These are phyloP conservation scores for Aquilaria yunnanensis DNA, from an alignment of 345 rosid genomes.

Conservation along the genomic window DNA sequence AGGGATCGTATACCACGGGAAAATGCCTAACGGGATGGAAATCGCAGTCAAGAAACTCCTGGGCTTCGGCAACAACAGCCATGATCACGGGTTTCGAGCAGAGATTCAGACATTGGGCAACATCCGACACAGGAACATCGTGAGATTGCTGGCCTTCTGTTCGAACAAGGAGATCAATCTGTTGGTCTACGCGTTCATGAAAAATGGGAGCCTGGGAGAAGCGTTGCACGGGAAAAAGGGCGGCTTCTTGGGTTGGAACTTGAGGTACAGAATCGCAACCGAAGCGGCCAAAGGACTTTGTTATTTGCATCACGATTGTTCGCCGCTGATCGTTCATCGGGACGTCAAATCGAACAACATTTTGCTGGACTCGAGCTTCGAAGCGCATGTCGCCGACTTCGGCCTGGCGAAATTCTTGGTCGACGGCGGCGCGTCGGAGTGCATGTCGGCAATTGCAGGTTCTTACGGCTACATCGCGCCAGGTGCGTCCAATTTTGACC, in stretches of 20 bases:
- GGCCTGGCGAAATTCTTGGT: constrained; percentile 65
- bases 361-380: constrained; percentile 50
- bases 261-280: constrained; percentile 52
- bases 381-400: constrained; percentile 73
- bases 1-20: constrained; percentile 57
- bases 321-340: constrained; percentile 56
- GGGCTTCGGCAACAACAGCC: constrained; percentile 35
- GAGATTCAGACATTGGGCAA: constrained; percentile 62
- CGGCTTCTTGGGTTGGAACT: constrained; percentile 43
- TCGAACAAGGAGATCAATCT: constrained; percentile 58
- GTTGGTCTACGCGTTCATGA: constrained; percentile 65
- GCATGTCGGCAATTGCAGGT: constrained; percentile 75
- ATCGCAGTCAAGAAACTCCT: constrained; percentile 63
- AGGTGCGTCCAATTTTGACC: constrained; percentile 26
- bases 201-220: constrained; percentile 66
- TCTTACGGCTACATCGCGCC: constrained; percentile 83
- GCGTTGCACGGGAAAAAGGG: constrained; percentile 58
- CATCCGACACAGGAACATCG: constrained; percentile 67
- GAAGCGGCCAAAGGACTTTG: constrained; percentile 76
- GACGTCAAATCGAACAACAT: constrained; percentile 79
- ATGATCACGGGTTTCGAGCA: constrained; percentile 56
- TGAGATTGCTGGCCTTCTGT: constrained; percentile 57
- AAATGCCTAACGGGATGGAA: constrained; percentile 48
- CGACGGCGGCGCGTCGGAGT: constrained; percentile 49
- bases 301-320: constrained; percentile 73